phyloP scores from a whole-genome alignment of 768 basidiomycete species.

The Podaxis pistillaris region DNA sequence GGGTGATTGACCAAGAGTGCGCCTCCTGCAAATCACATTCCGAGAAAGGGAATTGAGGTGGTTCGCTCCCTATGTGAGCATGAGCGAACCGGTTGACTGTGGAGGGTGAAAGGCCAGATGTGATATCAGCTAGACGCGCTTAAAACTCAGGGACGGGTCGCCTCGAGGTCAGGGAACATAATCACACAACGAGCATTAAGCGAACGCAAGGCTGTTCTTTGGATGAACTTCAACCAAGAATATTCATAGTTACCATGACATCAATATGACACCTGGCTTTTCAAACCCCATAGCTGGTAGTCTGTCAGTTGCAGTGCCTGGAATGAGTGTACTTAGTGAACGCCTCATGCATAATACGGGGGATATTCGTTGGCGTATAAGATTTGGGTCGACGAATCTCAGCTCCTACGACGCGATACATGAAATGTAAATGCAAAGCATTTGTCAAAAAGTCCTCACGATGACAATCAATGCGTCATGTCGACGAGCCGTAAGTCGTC shows the following conservation, averaged over 20 bases:
- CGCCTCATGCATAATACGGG: too few relatives aligned
- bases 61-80: neutral
- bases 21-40: slow-evolving; percentile 4
- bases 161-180: neutral
- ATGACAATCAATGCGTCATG: neutral
- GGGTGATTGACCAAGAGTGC: slow-evolving; percentile 1
- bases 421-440: neutral
- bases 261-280: neutral
- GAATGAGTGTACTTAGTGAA: too few relatives aligned
- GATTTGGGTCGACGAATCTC: too few relatives aligned
- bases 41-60: neutral
- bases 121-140: neutral
- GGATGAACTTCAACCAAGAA: neutral
- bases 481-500: neutral
- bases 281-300: too few relatives aligned
- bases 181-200: neutral
- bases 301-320: too few relatives aligned
- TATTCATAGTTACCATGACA: neutral
- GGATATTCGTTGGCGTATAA: too few relatives aligned
- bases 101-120: neutral
- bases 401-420: neutral
- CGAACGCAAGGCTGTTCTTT: neutral
- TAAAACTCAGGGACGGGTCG: neutral
- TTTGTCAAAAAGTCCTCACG: neutral
- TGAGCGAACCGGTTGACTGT: neutral